phyloP scores from a whole-genome alignment of 805 yeast genomes.

The Clavispora fructus region DNA sequence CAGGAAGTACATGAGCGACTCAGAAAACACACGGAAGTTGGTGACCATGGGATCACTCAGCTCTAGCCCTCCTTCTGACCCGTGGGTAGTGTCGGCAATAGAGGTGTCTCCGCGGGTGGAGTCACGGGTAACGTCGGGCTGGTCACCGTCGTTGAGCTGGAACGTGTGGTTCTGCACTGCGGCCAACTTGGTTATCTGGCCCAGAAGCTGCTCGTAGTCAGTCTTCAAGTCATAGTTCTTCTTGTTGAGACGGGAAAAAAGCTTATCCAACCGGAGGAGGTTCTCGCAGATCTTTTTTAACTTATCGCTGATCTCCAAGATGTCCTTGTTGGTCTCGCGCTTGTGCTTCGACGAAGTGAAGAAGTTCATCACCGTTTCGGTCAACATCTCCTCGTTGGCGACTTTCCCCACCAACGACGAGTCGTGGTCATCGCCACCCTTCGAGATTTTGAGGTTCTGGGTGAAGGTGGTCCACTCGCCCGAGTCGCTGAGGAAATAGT shows the following conservation, averaged over 20 bases:
- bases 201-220: constrained; percentile 68
- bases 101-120: constrained; percentile 16
- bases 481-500: constrained; percentile 62
- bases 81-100: constrained; percentile 2
- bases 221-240: constrained; percentile 67
- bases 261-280: constrained; percentile 68
- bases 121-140: constrained; percentile 26
- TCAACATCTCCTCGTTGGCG: constrained; percentile 68
- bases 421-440: constrained; percentile 9
- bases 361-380: constrained; percentile 92
- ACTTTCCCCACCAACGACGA: constrained; percentile 30
- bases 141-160: constrained; percentile 14
- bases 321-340: constrained; percentile 69
- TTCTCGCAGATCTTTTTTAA: constrained; percentile 83
- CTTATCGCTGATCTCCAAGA: constrained; percentile 62
- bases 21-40: constrained; percentile 34
- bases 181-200: constrained; percentile 65
- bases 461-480: constrained; percentile 70
- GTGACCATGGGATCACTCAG: constrained; percentile 13
- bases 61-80: neutral
- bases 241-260: constrained; percentile 66
- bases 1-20: constrained; percentile 31
- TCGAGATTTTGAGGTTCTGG: constrained; percentile 42
- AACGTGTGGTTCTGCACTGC: constrained; percentile 39
- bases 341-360: constrained; percentile 64